These are phyloP conservation scores for Lasiodiplodia sp. DNA, from an alignment of 2,329 filamentous ascomycete genomes.

Conservation along the genomic window DNA sequence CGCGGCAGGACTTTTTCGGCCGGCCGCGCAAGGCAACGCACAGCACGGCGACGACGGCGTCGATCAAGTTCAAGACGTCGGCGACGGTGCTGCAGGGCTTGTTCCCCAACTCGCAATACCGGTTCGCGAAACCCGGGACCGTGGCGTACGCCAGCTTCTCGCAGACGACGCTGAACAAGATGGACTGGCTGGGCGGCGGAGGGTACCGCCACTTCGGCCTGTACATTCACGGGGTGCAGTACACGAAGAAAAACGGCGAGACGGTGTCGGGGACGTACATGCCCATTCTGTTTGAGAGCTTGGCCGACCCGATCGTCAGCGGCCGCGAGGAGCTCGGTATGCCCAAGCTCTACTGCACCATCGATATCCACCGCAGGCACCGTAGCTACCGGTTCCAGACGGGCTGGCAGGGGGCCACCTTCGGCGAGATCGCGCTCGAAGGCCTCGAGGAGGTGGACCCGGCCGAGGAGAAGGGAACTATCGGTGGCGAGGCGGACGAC, in stretches of 20 bases:
- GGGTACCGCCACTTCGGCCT: constrained; percentile 67
- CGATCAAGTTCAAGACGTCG: constrained; percentile 51
- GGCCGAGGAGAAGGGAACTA: constrained; percentile 27
- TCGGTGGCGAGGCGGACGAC: constrained; percentile 44
- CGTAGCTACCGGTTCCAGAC: constrained; percentile 50
- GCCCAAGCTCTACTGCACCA: constrained; percentile 64
- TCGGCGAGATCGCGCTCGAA: constrained; percentile 41
- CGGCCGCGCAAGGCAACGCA: constrained; percentile 35
- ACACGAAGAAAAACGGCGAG: constrained; percentile 58
- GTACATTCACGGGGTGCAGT: constrained; percentile 69
- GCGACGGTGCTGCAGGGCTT: constrained; percentile 51
- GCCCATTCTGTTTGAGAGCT: constrained; percentile 64
- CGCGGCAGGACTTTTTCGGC: constrained; percentile 44
- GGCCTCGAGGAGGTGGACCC: constrained; percentile 35
- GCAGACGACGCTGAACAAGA: constrained; percentile 51
- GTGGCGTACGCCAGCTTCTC: constrained; percentile 49
- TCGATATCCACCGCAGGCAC: constrained; percentile 52
- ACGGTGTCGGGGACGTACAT: constrained; percentile 62
- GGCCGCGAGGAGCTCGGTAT: constrained; percentile 68
- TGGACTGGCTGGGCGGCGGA: constrained; percentile 67
- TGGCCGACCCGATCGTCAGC: constrained; percentile 66
- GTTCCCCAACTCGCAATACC: constrained; percentile 46
- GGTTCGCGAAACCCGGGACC: constrained; percentile 49
- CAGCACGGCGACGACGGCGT: constrained; percentile 47
- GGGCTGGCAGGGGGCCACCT: constrained; percentile 47